Conservation (phyloP, 306 rosid species). For the Acacia melanoxylon region DNA sequence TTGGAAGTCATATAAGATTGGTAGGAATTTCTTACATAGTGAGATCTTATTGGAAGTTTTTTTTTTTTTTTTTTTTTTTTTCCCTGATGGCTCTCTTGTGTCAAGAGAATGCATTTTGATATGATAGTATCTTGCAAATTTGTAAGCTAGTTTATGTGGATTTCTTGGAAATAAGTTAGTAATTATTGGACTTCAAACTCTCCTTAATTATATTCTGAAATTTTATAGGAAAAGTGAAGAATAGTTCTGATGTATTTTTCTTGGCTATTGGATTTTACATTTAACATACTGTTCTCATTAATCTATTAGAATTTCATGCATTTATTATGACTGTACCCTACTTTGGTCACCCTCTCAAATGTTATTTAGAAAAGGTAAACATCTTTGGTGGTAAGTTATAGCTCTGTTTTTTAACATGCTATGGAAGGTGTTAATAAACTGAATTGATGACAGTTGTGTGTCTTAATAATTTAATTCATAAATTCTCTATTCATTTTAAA, state of each 20-base stretch:
- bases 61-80: background rate
- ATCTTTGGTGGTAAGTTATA: background rate
- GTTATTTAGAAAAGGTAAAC: background rate
- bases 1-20: background rate
- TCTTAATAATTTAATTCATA: background rate
- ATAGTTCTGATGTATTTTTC: background rate
- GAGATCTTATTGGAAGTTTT: background rate
- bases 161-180: background rate
- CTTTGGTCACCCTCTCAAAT: background rate
- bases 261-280: slow-evolving; percentile 21
- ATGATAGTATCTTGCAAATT: slow-evolving; percentile 6
- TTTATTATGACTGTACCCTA: background rate
- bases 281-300: background rate
- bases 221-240: slow-evolving; percentile 22
- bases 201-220: background rate
- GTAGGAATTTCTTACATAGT: background rate
- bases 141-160: slow-evolving; percentile 7
- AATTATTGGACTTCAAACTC: background rate
- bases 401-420: background rate
- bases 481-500: slow-evolving; percentile 21
- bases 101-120: slow-evolving; percentile 10
- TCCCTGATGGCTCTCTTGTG: background rate
- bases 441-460: background rate
- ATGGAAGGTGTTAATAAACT: background rate
- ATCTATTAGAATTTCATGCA: slow-evolving; percentile 6